Evolutionary conservation across 108 stramenopile genomes (phyloP).

Genomic region (Cylindrotheca closterium): DNA sequence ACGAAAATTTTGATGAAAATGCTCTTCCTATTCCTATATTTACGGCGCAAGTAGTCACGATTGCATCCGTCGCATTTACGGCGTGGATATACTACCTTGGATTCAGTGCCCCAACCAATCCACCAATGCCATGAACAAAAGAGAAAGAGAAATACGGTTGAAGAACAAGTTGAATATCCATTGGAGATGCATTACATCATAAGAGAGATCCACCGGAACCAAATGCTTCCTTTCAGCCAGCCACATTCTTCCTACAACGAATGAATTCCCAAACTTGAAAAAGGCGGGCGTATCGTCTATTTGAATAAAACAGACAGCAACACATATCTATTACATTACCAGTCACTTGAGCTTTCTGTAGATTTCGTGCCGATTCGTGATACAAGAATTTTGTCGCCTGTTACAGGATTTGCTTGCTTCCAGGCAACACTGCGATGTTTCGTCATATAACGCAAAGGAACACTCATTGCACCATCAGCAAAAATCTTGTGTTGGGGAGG

Average conservation of each 20-base stretch:
- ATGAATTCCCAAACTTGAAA: too few relatives aligned
- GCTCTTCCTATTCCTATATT: slow-evolving; percentile 8
- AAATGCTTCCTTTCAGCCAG: too few relatives aligned
- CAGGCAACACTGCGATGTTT: slow-evolving; percentile 70
- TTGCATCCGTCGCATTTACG: slow-evolving; percentile 3
- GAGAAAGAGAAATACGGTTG: neutral
- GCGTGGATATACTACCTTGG: slow-evolving; percentile 4
- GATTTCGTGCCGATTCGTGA: slow-evolving; percentile 53
- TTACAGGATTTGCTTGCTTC: slow-evolving; percentile 63
- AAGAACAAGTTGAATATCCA: neutral
- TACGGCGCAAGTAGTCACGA: neutral
- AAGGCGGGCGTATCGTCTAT: too few relatives aligned
- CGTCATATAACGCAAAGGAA: slow-evolving; percentile 73
- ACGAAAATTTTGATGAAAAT: neutral
- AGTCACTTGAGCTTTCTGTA: slow-evolving; percentile 11
- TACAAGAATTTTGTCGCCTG: slow-evolving; percentile 49
- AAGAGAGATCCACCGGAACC: neutral
- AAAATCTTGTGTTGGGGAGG: slow-evolving; percentile 27
- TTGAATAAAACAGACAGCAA: too few relatives aligned
- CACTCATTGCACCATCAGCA: neutral
- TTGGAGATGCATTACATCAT: too few relatives aligned
- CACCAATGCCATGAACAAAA: neutral
- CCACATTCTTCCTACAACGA: too few relatives aligned
- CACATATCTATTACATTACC: neutral
- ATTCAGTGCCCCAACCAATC: neutral